These are phyloP conservation scores for Schizopora paradoxa DNA, from an alignment of 1,284 basidiomycete genomes.

Conservation along the genomic window DNA sequence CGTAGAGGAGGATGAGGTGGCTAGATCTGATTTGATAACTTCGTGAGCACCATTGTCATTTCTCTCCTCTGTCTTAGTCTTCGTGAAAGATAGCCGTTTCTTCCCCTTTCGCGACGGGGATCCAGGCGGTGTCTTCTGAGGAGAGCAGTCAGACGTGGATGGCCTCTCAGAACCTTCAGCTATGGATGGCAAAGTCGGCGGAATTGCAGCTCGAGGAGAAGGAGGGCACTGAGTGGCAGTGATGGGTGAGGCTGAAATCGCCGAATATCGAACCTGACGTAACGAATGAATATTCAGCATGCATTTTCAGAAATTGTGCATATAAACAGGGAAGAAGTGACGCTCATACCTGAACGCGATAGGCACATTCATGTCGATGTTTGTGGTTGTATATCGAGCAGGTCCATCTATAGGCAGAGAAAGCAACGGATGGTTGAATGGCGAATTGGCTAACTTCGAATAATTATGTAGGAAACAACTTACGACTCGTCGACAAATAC, in stretches of 20 bases:
- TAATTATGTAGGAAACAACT: slow-evolving; percentile 26
- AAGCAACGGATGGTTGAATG: slow-evolving; percentile 14
- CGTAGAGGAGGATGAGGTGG: slow-evolving; percentile 36
- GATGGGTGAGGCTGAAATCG: neutral
- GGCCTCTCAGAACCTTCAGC: slow-evolving; percentile 4
- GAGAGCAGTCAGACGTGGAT: too few relatives aligned
- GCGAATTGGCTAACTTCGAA: neutral
- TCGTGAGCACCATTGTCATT: too few relatives aligned
- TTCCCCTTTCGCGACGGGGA: too few relatives aligned
- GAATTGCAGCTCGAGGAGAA: neutral
- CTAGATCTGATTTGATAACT: neutral
- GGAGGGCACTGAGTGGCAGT: neutral
- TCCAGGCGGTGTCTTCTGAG: too few relatives aligned
- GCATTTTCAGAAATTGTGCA: neutral
- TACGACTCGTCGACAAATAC: slow-evolving; percentile 66
- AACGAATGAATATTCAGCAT: neutral
- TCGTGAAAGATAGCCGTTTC: too few relatives aligned
- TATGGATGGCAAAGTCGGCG: slow-evolving; percentile 5
- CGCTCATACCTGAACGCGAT: slow-evolving; percentile 51
- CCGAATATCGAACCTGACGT: neutral
- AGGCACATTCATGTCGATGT: slow-evolving; percentile 42
- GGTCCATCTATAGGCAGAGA: slow-evolving; percentile 44
- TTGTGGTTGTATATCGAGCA: slow-evolving; percentile 54
- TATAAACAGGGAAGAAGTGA: neutral
- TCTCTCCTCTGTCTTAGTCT: too few relatives aligned